phyloP scores from a whole-genome alignment of 139 green algal species.

The Picochlorum sp. region DNA sequence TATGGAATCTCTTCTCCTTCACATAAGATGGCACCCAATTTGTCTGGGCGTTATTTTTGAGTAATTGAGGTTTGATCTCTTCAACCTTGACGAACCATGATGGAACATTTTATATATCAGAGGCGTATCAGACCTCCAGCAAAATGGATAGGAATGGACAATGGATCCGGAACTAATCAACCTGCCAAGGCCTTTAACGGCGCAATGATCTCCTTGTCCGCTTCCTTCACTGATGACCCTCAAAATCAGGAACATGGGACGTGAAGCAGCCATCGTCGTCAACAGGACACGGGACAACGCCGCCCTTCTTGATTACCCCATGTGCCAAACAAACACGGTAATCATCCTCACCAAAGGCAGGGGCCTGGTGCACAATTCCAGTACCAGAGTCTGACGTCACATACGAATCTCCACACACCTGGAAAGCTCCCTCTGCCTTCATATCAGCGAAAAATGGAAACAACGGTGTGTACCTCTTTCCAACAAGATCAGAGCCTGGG shows the following conservation, averaged over 20 bases:
- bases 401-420: slow-evolving; percentile 79
- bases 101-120: slow-evolving; percentile 87
- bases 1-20: slow-evolving; percentile 98
- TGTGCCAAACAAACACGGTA: slow-evolving; percentile 87
- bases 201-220: slow-evolving; percentile 91
- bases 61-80: slow-evolving; percentile 75
- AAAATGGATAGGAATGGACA: slow-evolving; percentile 94
- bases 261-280: slow-evolving; percentile 84
- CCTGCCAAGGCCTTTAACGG: slow-evolving; percentile 66
- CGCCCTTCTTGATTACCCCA: slow-evolving; percentile 68
- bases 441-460: slow-evolving; percentile 87
- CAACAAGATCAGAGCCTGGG: slow-evolving; percentile 69
- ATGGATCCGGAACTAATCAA: slow-evolving; percentile 64
- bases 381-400: slow-evolving; percentile 92
- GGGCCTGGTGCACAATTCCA: slow-evolving; percentile 92
- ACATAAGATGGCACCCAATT: slow-evolving; percentile 94
- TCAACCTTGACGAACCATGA: slow-evolving; percentile 94
- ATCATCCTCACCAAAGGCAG: slow-evolving; percentile 97
- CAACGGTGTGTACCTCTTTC: slow-evolving; percentile 80
- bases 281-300: slow-evolving; percentile 77
- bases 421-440: slow-evolving; percentile 33
- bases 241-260: slow-evolving; percentile 69
- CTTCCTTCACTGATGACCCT: slow-evolving; percentile 55
- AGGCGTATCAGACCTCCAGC: slow-evolving; percentile 96
- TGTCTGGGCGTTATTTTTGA: slow-evolving; percentile 85